phyloP scores from a whole-genome alignment of 148 eudicot species.

The Pouteria glomerata region DNA sequence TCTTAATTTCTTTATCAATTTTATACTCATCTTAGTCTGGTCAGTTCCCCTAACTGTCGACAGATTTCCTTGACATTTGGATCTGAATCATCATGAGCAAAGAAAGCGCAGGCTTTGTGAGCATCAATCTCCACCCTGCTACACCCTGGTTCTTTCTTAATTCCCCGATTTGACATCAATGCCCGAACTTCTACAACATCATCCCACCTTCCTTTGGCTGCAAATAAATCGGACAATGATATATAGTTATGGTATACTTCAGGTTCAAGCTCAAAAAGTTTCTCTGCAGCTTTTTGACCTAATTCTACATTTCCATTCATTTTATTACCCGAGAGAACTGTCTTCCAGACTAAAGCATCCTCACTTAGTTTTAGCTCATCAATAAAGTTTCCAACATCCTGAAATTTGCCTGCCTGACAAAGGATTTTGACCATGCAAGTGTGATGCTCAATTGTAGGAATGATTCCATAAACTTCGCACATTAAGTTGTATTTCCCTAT shows the following conservation, averaged over 20 bases:
- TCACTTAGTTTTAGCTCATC: conserved; percentile 26
- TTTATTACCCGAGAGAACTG: conserved; percentile 40
- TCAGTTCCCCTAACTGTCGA: conserved; percentile 35
- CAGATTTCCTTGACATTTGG: conserved; percentile 22
- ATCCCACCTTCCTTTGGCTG: conserved; percentile 37
- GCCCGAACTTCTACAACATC: conserved; percentile 34
- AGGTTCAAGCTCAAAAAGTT: conserved; percentile 32
- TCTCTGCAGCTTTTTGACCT: conserved; percentile 36
- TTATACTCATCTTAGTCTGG: no score
- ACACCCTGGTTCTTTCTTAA: conserved; percentile 51
- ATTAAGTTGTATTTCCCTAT: conserved; percentile 28
- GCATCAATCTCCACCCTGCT: conserved; percentile 39
- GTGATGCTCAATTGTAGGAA: conserved; percentile 34
- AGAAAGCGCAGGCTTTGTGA: conserved; percentile 34
- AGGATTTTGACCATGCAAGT: conserved; percentile 44
- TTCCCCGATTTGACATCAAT: conserved; percentile 31
- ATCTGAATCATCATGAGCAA: conserved; percentile 39
- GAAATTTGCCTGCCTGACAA: conserved; percentile 36
- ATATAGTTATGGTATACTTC: conserved; percentile 31
- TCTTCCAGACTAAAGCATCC: conserved; percentile 36
- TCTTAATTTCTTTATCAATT: no score
- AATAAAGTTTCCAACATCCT: conserved; percentile 35
- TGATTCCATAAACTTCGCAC: conserved; percentile 27
- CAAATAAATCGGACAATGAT: conserved; percentile 34
- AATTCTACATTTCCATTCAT: conserved; percentile 38